Evolutionary conservation across 306 rosid species (phyloP).

Genomic region (Cucurbita ficifolia): DNA sequence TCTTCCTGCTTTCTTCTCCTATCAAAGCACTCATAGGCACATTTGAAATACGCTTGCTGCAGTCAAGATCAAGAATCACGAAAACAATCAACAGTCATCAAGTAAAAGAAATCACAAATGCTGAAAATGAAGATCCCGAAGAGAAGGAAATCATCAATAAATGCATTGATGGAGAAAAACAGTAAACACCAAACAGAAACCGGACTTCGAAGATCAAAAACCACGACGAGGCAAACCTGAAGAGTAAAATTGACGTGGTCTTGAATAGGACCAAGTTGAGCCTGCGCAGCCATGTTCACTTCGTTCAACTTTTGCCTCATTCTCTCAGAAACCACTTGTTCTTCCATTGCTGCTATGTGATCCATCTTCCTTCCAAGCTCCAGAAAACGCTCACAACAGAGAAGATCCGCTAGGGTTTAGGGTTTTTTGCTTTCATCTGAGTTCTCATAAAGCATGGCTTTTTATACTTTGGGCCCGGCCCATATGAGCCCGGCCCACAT

Average conservation of each 20-base stretch:
- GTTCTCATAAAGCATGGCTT: not conserved
- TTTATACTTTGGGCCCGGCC: not conserved
- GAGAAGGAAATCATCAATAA: not conserved
- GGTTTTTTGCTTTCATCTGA: slow-evolving; percentile 7
- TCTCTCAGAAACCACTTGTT: slow-evolving; percentile 57
- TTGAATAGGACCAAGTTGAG: slow-evolving; percentile 56
- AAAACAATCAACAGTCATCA: not conserved
- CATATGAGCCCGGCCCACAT: not conserved
- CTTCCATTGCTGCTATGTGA: slow-evolving; percentile 57
- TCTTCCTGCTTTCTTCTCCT: slow-evolving; percentile 67
- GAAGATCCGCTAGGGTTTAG: slow-evolving; percentile 10
- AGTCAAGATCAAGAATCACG: slow-evolving; percentile 9
- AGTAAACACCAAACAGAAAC: not conserved
- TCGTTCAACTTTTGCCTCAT: slow-evolving; percentile 58
- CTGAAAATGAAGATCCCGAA: not conserved
- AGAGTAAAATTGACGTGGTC: slow-evolving; percentile 90
- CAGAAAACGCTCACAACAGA: not conserved
- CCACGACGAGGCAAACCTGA: slow-evolving; percentile 33
- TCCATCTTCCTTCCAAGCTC: slow-evolving; percentile 12
- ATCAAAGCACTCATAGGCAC: slow-evolving; percentile 87
- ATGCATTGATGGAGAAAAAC: not conserved
- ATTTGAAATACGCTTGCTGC: slow-evolving; percentile 87
- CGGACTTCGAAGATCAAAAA: not conserved
- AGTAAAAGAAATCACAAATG: not conserved
- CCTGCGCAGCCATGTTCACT: slow-evolving; percentile 68